Evolutionary conservation across 1,284 basidiomycete species (phyloP), one percentile per base, ranked within the genome.

Genomic region (Hypsizygus ulmarius): DNA sequence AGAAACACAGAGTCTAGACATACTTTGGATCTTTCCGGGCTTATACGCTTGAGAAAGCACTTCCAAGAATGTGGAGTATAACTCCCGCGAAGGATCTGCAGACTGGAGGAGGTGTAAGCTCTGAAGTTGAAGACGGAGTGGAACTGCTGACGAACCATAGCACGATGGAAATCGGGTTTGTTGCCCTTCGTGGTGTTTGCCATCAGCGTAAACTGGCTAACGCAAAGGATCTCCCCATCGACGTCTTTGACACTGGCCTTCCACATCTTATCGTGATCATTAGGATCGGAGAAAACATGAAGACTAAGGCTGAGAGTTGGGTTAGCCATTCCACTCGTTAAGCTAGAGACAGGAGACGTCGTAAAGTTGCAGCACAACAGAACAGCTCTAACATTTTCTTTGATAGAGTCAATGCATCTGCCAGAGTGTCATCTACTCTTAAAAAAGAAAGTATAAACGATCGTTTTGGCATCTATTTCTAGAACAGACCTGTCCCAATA

Each of bases 121-220:
- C 34, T n/a, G n/a, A 39, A 29, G 14, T 2, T 18, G 30, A 39
- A 27, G 33, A 15, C 52, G 34, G 41, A 39, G 34, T 43, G 37
- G 38, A 38, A 32, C 30, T 34, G 36, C 28, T 35, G 51, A 78
- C 84, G 39, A 53, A 89, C 91, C 92, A 95, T 94, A 3, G 92
- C 90, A 43, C 78, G 78, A 68, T 95, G 93, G 64, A 95, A 96
- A 65, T 95, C 93, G 32, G 87, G 93, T 61, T 93, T 93, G 58
- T 77, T 84, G 15, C 91, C 92, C 66, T 93, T 94, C 50, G 76
- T 73, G 6, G 91, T 93, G 55, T 86, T 86, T n/a, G 91, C 93
- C 59, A 93, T 71, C 12, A 96, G 75, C 0, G 93, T 96, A 65
- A 96, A 96, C 59, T 96, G 93, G 1, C 91, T 94, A 11, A 94